Evolutionary conservation across 257 asterid species (phyloP).

Genomic region (Przewalskia tangutica): DNA sequence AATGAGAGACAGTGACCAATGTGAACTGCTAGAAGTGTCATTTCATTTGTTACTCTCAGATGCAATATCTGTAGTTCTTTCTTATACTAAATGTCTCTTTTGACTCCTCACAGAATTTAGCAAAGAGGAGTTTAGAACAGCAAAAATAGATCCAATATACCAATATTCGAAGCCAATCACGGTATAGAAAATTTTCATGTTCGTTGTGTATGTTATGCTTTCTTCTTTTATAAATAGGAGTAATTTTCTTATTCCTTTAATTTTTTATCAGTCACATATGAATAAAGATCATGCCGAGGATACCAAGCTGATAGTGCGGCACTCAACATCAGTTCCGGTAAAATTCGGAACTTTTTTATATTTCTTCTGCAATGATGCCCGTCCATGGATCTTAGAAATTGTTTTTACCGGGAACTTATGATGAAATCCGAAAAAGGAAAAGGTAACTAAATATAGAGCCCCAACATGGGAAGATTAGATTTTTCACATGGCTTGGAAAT

Average conservation of each 20-base stretch:
- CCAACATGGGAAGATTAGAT: neutral
- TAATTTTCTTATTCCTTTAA: neutral
- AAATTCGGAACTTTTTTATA: conserved; percentile 2
- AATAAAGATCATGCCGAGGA: conserved; percentile 88
- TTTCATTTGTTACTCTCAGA: neutral
- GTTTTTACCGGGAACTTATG: neutral
- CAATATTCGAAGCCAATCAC: conserved; percentile 82
- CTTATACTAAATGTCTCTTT: neutral
- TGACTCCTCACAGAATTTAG: conserved; percentile 52
- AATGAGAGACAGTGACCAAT: neutral
- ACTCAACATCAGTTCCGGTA: conserved; percentile 78
- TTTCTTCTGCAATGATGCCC: neutral
- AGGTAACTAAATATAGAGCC: neutral
- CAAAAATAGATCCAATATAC: conserved; percentile 80
- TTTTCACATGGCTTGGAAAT: neutral
- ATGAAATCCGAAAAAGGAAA: neutral
- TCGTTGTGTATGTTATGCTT: neutral
- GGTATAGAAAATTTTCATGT: conserved; percentile 28
- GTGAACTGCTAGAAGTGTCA: neutral
- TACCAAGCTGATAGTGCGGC: conserved; percentile 78
- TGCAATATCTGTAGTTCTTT: conserved; percentile 7
- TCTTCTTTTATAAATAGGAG: neutral
- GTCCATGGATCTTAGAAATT: neutral
- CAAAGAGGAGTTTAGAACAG: conserved; percentile 57
- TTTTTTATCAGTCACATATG: conserved; percentile 75